These are phyloP conservation scores for Microthlaspi erraticum DNA, from an alignment of 345 rosid genomes.

Conservation along the genomic window DNA sequence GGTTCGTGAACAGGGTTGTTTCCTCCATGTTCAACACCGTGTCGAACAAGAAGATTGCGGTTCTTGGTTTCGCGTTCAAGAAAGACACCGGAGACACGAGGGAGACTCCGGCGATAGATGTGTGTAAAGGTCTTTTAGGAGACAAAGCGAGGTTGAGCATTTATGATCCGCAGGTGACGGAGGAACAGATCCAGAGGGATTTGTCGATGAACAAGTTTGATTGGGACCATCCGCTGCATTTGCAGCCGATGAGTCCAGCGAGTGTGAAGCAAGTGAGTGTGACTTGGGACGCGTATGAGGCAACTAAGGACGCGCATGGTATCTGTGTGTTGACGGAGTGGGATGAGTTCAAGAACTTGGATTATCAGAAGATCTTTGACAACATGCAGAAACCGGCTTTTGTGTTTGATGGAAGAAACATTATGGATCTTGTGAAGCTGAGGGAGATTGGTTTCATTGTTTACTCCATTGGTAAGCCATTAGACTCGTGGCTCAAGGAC, in stretches of 20 bases:
- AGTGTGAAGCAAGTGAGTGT: constrained; percentile 63
- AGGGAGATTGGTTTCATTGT: constrained; percentile 85
- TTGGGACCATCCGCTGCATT: constrained; percentile 86
- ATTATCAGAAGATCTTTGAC: constrained; percentile 66
- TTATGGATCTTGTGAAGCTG: constrained; percentile 56
- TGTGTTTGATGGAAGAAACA: constrained; percentile 74
- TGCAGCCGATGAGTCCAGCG: constrained; percentile 69
- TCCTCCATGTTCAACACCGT: constrained; percentile 88
- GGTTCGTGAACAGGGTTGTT: constrained; percentile 75
- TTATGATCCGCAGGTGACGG: constrained; percentile 78
- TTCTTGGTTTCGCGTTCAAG: constrained; percentile 89
- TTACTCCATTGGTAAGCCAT: constrained; percentile 54
- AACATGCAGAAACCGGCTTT: constrained; percentile 87
- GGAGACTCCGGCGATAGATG: constrained; percentile 85
- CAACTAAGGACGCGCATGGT: constrained; percentile 74
- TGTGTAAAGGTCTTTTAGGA: constrained; percentile 76
- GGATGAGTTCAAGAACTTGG: constrained; percentile 82
- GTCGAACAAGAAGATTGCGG: constrained; percentile 71
- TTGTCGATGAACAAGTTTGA: constrained; percentile 72
- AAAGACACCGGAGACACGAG: constrained; percentile 88
- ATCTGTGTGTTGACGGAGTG: constrained; percentile 83
- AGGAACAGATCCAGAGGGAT: constrained; percentile 76
- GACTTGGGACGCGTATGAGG: constrained; percentile 72
- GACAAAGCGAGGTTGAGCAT: constrained; percentile 75
- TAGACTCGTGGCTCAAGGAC: constrained; percentile 44